Evolutionary conservation across 1,284 basidiomycete species (phyloP).

Genomic region (Chalciporus sp.): DNA sequence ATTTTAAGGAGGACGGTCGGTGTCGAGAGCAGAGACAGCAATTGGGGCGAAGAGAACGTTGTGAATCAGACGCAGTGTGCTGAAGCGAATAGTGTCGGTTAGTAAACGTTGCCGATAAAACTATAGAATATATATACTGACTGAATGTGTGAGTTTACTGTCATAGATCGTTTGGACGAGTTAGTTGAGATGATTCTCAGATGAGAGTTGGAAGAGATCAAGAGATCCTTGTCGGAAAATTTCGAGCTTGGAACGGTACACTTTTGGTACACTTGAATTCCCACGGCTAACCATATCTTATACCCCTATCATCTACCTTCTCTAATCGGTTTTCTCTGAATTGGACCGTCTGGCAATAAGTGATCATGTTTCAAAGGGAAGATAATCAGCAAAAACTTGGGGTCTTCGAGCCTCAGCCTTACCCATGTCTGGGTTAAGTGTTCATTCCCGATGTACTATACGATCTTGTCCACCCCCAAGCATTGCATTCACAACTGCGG

Average conservation of each 20-base stretch:
- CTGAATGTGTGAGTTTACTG: slow-evolving; percentile 39
- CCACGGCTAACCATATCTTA: not conserved
- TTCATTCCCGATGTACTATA: no score
- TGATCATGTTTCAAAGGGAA: no score
- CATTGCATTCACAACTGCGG: no score
- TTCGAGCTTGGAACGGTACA: not conserved
- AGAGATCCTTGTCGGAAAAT: slow-evolving; percentile 24
- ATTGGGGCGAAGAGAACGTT: slow-evolving; percentile 66
- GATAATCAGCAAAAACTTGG: no score
- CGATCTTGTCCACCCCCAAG: no score
- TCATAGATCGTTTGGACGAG: slow-evolving; percentile 47
- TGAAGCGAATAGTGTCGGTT: slow-evolving; percentile 11
- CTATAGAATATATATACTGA: slow-evolving; percentile 18
- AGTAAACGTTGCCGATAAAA: not conserved
- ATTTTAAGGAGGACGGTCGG: slow-evolving; percentile 76
- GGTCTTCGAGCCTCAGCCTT: no score
- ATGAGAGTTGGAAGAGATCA: slow-evolving; percentile 25
- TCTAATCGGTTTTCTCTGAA: no score
- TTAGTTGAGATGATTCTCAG: slow-evolving; percentile 14
- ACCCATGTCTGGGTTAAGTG: no score
- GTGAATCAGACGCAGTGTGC: slow-evolving; percentile 49
- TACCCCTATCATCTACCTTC: not conserved
- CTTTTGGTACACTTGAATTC: not conserved
- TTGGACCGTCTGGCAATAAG: no score
- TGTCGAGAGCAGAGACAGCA: slow-evolving; percentile 61